Conservation (phyloP, 192 early-diverging fungal genomes). For the Cladochytrium replicatum region DNA sequence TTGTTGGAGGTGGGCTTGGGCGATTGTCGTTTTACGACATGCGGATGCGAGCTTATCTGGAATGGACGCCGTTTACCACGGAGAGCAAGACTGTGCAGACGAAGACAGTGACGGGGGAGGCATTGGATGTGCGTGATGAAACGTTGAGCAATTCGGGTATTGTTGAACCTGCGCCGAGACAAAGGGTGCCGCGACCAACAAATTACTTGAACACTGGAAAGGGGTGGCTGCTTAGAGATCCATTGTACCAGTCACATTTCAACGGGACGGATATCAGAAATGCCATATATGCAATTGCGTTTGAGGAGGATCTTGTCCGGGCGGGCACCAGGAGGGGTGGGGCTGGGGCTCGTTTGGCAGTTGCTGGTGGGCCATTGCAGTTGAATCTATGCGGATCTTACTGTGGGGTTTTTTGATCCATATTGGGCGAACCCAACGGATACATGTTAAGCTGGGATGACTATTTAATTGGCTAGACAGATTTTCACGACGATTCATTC, state of each 20-base stretch:
- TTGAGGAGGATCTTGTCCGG: constrained; percentile 14
- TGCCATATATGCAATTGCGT: constrained; percentile 51
- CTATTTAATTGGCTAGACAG: no score
- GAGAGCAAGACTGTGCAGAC: constrained; percentile 2
- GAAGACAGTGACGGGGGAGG: constrained; percentile 2
- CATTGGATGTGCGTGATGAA: not conserved
- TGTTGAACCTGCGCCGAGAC: constrained; percentile 3
- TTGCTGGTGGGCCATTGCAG: constrained; percentile 56
- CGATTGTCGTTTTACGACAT: constrained; percentile 56
- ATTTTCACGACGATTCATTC: no score
- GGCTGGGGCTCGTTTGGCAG: constrained; percentile 33
- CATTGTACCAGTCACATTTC: constrained; percentile 36
- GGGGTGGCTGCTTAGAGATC: constrained; percentile 43
- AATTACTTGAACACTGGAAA: constrained; percentile 26
- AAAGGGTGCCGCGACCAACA: constrained; percentile 7
- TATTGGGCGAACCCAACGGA: no score
- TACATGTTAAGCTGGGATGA: no score
- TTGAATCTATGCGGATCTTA: constrained; percentile 33
- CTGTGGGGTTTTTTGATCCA: constrained; percentile 27
- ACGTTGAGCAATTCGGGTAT: constrained; percentile 3
- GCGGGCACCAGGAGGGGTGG: not conserved
- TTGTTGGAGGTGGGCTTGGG: constrained; percentile 55
- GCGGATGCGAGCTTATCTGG: constrained; percentile 39
- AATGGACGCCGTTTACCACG: constrained; percentile 16
- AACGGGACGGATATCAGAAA: constrained; percentile 37